A percentile compares a stretch with the other conserved stretches of the same genome.
These are phyloP conservation scores for Protomyces arabidopsidicola DNA, from an alignment of 1,139 yeast species.

Conservation along the genomic window DNA sequence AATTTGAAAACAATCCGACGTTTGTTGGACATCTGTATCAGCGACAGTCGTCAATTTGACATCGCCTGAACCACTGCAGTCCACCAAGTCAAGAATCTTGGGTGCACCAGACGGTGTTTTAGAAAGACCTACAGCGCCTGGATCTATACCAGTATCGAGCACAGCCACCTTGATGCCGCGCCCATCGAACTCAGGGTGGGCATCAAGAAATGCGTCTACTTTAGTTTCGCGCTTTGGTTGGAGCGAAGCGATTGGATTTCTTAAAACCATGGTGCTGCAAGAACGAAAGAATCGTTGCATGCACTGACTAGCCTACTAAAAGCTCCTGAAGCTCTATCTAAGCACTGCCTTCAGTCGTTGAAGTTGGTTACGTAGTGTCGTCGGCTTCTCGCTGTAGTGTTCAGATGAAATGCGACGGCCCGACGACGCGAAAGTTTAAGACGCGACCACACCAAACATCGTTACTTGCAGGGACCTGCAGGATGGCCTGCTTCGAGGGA, in stretches of 20 bases:
- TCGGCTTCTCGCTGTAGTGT: not conserved
- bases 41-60: slow-evolving; percentile 13
- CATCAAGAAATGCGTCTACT: slow-evolving; percentile 26
- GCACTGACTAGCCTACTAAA: not conserved
- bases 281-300: not conserved
- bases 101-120: slow-evolving; percentile 28
- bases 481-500: not conserved
- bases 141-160: slow-evolving; percentile 31
- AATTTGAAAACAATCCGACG: not conserved
- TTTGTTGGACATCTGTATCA: not conserved
- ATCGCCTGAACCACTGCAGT: slow-evolving; percentile 30
- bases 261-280: not conserved
- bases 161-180: slow-evolving; percentile 30
- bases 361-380: not conserved
- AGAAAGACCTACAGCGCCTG: slow-evolving; percentile 28
- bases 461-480: not conserved
- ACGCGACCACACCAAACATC: not conserved
- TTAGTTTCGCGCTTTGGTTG: slow-evolving; percentile 28
- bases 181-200: slow-evolving; percentile 28
- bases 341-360: not conserved
- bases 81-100: slow-evolving; percentile 29
- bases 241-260: slow-evolving; percentile 5
- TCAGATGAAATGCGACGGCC: not conserved
- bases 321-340: no score
- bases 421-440: not conserved